Evolutionary conservation across 768 basidiomycete species (phyloP), one percentile per base, ranked within the genome.

Genomic region (Daedalea quercina): DNA sequence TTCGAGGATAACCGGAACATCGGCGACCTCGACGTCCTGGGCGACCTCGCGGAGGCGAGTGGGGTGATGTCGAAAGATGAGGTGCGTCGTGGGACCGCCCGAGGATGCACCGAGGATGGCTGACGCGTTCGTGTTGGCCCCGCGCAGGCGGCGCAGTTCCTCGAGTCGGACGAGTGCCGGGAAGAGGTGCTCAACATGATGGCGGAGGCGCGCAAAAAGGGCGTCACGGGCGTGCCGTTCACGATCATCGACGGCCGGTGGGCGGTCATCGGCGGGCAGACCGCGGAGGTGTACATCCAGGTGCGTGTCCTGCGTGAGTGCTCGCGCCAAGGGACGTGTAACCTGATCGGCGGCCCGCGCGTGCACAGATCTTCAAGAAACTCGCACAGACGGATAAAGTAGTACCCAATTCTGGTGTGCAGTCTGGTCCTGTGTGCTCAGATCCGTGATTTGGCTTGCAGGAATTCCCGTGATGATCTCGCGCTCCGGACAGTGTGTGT

Each of bases 141-240:
- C 17, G 15, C 15, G 37, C 63, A 90, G 84, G 84, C 84, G 12
- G 51, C 81, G 33, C 65, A 68, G 40, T 93, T 90, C 68, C 69
- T 92, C 28, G 55, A 80, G 37, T 81, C 84, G 2, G 75, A 84
- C 61, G 85, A 87, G 59, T 71, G 84, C 52, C 73, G 77, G 60
- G 72, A 76, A 49, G 85, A 87, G 57, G 81, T 91, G 1, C 70
- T 82, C 55, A 69, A 71, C 9, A 80, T 84, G 69, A 82, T 82
- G 60, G 72, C 75, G 9, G 76, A 80, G 45, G 85, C 85, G 37
- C 77, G 81, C 50, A 69, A 71, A 40, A 77, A 82, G 52, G 88
- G 88, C 17, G 79, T 92, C 47, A 82, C 79, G 4, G 88, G 89
- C 35, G 87, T 92, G 2, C 90, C 90, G 8, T 80, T 89, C 72